phyloP scores from a whole-genome alignment of 1,139 yeast species.

The Debaryomyces sp. region DNA sequence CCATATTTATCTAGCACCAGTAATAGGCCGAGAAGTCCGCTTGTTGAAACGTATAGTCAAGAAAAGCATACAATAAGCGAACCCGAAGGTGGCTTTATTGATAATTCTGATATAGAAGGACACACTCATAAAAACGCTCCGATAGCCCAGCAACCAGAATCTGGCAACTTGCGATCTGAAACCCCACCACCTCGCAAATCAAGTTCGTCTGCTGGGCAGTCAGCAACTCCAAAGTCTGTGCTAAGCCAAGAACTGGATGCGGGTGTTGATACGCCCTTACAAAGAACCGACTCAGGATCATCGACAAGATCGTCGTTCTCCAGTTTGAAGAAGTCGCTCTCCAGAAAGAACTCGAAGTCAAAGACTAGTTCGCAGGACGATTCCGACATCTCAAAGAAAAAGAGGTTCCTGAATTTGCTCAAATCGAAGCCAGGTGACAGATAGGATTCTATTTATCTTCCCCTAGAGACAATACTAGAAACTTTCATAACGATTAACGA shows the following conservation, averaged over 20 bases:
- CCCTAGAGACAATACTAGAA: neutral
- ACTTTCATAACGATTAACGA: conserved; percentile 3
- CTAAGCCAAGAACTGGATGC: neutral
- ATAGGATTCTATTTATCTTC: neutral
- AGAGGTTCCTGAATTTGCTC: conserved; percentile 2
- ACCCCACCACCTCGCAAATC: neutral
- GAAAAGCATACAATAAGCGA: neutral
- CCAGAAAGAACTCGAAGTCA: conserved; percentile 2
- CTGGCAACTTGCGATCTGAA: neutral
- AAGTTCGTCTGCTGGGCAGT: neutral
- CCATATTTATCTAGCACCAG: neutral
- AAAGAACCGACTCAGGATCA: neutral
- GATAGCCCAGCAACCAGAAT: neutral
- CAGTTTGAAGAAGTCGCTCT: conserved; percentile 1
- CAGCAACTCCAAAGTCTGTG: neutral
- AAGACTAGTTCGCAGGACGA: conserved; percentile 1
- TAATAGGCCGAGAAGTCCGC: neutral
- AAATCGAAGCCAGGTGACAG: neutral
- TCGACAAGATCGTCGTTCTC: conserved; percentile 2
- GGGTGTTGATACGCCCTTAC: neutral
- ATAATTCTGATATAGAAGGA: neutral
- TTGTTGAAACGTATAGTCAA: neutral
- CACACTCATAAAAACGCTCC: neutral
- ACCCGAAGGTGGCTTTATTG: neutral
- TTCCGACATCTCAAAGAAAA: neutral